A percentile compares a stretch with the other conserved stretches of the same genome.
Conservation (phyloP, 1,139 yeast genomes). For the Pichia sp. region DNA sequence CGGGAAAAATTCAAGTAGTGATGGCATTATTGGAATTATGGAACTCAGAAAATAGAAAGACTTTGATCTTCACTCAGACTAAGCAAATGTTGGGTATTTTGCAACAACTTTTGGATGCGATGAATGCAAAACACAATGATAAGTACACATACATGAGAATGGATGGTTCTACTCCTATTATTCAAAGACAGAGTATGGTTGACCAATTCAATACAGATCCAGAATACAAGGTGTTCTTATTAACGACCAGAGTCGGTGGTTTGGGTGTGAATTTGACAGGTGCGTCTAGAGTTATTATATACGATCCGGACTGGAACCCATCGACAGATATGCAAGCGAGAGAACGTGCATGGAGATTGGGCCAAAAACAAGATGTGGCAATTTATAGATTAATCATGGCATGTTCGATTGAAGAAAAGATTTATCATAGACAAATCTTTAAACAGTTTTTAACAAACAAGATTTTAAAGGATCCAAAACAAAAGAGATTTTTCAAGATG, state of each 20-base stretch:
- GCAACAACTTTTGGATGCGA: constrained; percentile 53
- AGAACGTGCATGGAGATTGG: constrained; percentile 96
- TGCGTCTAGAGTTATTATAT: constrained; percentile 91
- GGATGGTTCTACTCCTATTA: constrained; percentile 94
- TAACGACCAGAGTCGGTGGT: constrained; percentile 96
- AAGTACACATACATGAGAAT: constrained; percentile 63
- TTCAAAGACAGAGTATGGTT: constrained; percentile 71
- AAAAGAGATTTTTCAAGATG: constrained; percentile 86
- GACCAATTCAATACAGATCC: constrained; percentile 72
- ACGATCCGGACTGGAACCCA: constrained; percentile 99
- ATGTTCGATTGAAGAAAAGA: constrained; percentile 95
- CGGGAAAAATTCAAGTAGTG: constrained; percentile 92
- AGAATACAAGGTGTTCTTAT: constrained; percentile 60
- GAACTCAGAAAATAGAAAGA: constrained; percentile 75
- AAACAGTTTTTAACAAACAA: constrained; percentile 93
- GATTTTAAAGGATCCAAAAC: constrained; percentile 93
- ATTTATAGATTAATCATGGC: constrained; percentile 92
- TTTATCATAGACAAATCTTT: constrained; percentile 94
- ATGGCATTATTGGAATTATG: constrained; percentile 73
- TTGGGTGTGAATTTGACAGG: constrained; percentile 93
- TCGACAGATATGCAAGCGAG: constrained; percentile 97
- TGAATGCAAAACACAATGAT: constrained; percentile 32
- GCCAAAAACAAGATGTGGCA: constrained; percentile 92
- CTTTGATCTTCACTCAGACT: constrained; percentile 85
- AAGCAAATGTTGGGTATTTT: constrained; percentile 91